Evolutionary conservation across 345 rosid genomes (phyloP).

Genomic region (Crucihimalaya himalaica): DNA sequence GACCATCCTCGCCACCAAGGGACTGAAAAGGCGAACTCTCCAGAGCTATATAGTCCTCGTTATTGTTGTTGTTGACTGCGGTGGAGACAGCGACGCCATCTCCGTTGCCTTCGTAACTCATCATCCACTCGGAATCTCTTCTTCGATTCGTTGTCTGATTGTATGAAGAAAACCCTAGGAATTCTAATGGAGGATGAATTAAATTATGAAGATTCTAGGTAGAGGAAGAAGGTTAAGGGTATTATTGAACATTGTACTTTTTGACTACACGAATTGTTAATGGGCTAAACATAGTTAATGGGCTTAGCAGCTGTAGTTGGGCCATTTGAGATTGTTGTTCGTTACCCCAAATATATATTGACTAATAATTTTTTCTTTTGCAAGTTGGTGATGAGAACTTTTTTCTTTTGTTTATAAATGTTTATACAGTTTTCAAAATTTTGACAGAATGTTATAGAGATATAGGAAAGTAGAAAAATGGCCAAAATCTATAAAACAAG

Average conservation of each 20-base stretch:
- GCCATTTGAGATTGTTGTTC: not conserved
- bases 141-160: slow-evolving; percentile 10
- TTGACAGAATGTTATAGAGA: too few relatives aligned
- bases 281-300: not conserved
- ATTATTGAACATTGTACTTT: not conserved
- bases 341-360: not conserved
- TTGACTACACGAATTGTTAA: not conserved
- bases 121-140: not conserved
- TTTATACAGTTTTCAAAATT: too few relatives aligned
- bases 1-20: slow-evolving; percentile 20
- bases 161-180: slow-evolving; percentile 35
- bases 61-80: not conserved
- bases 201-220: slow-evolving; percentile 5
- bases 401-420: too few relatives aligned
- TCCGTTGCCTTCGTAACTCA: slow-evolving; percentile 42
- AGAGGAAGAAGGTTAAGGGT: slow-evolving; percentile 19
- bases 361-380: too few relatives aligned
- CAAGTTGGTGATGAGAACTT: too few relatives aligned
- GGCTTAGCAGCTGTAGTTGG: not conserved
- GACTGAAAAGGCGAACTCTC: slow-evolving; percentile 24
- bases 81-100: slow-evolving; percentile 21
- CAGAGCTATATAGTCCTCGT: slow-evolving; percentile 17
- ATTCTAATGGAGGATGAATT: not conserved
- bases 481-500: too few relatives aligned
- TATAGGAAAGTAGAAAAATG: too few relatives aligned